These are phyloP conservation scores for Citrullus amarus DNA, from an alignment of 306 rosid genomes.

Conservation along the genomic window DNA sequence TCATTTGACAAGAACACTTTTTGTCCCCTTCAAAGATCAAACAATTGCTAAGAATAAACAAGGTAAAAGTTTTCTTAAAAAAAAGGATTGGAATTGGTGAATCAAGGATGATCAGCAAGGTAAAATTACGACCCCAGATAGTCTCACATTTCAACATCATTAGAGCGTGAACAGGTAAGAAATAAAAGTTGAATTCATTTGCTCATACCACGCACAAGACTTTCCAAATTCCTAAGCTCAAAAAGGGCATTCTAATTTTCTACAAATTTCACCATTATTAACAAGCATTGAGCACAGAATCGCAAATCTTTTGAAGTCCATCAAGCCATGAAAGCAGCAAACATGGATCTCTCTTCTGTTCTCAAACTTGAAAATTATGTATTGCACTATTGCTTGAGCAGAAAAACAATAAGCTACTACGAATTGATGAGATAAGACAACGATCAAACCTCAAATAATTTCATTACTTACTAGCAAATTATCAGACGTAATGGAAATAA, in stretches of 20 bases:
- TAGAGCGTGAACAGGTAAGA: background rate
- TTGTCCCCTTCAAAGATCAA: background rate
- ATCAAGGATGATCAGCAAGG: background rate
- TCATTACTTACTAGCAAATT: conserved; percentile 1
- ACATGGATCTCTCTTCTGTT: background rate
- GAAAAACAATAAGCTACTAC: background rate
- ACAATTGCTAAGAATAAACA: background rate
- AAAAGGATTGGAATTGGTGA: background rate
- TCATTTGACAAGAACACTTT: background rate
- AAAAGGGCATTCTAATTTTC: background rate
- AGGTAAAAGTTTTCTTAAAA: background rate
- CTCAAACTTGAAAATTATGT: background rate
- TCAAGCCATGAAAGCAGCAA: background rate
- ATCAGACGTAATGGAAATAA: background rate
- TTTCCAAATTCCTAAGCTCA: background rate
- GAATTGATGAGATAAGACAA: background rate
- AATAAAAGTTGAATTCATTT: background rate
- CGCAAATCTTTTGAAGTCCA: background rate
- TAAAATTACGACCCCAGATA: background rate
- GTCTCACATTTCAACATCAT: background rate
- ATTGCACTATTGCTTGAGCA: background rate
- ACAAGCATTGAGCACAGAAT: background rate
- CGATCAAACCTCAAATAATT: background rate
- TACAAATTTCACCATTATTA: background rate
- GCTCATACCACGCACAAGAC: background rate